Evolutionary conservation across 2,329 filamentous ascomycete species (phyloP), one percentile per base, ranked within the genome.

Genomic region (Elsinoe fawcettii): DNA sequence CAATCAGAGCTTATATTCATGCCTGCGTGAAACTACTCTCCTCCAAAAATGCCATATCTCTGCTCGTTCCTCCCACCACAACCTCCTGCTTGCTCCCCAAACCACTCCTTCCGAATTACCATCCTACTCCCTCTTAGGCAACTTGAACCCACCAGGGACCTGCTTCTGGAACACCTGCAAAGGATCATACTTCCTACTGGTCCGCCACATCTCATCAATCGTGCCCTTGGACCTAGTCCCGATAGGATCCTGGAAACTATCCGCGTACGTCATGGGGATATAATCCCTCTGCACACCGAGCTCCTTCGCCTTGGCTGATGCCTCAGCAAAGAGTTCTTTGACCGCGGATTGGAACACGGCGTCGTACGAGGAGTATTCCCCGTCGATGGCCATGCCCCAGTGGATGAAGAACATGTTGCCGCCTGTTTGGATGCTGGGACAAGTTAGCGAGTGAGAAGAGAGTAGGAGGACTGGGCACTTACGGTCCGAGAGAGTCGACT

Each of bases 151-250:
- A 25, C 64, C 64, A 9, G 64, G 63, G 34, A 59, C 49, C 55
- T 62, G 55, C 49, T 60, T 62, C 57, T 63, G 58, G 51, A 66
- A 65, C 22, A 64, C 60, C n/a, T 59, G 47, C 43, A 59, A 37
- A 11, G 64, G 62, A 56, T 64, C 64, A 46, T 61, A 63, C 49
- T 59, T 60, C 62, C 60, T 64, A 56, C 67, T 69, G 7, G 68
- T 66, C 6, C 53, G 58, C 62, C 62, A 61, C 63, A 73, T 56
- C 44, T 58, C 43, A 11, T 54, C 55, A 14, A 62, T 59, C 11
- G 55, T 44, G 11, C 53, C 54, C 53, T 58, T 44, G 32, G 58
- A 62, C 43, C 59, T 59, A 39, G 30, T 54, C 22, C 64, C 64
- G 11, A 64, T 58, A 3, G 61, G 57, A 18, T 65, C 61, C 56